phyloP scores from a whole-genome alignment of 345 rosid genomes.

The Dovyalis caffra region DNA sequence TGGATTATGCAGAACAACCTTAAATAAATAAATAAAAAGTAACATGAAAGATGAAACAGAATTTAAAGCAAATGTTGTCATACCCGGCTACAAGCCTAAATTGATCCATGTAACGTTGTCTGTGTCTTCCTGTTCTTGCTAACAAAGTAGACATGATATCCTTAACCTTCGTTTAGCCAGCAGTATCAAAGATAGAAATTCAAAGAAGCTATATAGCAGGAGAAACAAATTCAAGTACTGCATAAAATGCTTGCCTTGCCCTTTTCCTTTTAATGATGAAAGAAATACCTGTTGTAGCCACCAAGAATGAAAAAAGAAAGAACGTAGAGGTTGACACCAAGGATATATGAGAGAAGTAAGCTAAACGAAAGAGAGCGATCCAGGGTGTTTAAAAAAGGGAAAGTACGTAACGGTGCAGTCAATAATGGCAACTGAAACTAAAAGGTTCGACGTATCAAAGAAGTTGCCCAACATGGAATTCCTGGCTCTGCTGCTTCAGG shows the following conservation, averaged over 20 bases:
- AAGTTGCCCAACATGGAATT: neutral
- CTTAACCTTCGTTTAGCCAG: neutral
- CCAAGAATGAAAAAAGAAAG: too few species aligned
- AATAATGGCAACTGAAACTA: conserved; percentile 6
- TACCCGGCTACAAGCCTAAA: conserved; percentile 58
- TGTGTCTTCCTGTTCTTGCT: conserved; percentile 47
- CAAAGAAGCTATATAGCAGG: neutral
- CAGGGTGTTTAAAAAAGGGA: neutral
- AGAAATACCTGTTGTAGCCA: neutral
- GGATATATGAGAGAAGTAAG: neutral
- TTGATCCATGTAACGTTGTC: conserved; percentile 45
- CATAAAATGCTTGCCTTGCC: neutral
- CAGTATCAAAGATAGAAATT: too few species aligned
- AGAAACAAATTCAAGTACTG: neutral
- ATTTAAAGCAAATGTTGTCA: neutral
- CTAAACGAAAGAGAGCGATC: neutral
- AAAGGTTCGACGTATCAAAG: neutral
- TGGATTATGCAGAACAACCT: neutral
- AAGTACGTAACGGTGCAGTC: neutral
- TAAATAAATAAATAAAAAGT: neutral
- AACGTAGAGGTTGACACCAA: conserved; percentile 9
- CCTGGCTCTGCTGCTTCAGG: conserved; percentile 1
- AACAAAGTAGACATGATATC: conserved; percentile 27
- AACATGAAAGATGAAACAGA: neutral
- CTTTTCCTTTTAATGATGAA: neutral